Evolutionary conservation across 768 basidiomycete species (phyloP).

Genomic region (Leccinum pellstonianum): DNA sequence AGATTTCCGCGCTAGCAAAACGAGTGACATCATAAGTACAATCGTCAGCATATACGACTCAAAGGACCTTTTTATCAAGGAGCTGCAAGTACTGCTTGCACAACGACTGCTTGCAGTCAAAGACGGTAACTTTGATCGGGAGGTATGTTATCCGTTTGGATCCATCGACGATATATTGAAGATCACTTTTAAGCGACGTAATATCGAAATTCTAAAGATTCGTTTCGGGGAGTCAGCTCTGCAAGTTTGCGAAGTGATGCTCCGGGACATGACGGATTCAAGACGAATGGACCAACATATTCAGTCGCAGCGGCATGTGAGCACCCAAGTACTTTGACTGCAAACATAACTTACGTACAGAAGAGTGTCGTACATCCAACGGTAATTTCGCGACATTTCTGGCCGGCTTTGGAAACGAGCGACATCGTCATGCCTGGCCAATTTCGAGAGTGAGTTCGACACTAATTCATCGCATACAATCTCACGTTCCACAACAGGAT

Average conservation of each 20-base stretch:
- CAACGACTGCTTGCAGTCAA: constrained; percentile 78
- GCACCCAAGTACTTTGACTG: constrained; percentile 20
- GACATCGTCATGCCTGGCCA: constrained; percentile 82
- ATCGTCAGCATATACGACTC: constrained; percentile 98
- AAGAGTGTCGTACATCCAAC: constrained; percentile 81
- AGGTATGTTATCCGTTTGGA: constrained; percentile 37
- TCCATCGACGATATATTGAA: constrained; percentile 1
- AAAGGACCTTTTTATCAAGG: constrained; percentile 93
- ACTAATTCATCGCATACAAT: background rate
- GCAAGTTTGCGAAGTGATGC: constrained; percentile 97
- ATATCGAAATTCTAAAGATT: constrained; percentile 91
- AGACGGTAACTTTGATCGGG: constrained; percentile 75
- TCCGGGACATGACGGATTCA: constrained; percentile 96
- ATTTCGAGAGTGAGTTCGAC: constrained; percentile 61
- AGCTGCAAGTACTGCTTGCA: constrained; percentile 88
- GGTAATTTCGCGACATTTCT: constrained; percentile 92
- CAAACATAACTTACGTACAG: constrained; percentile 7
- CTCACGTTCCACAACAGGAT: constrained; percentile 43
- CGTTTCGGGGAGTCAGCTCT: constrained; percentile 92
- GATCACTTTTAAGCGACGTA: constrained; percentile 61
- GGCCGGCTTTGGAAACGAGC: constrained; percentile 81
- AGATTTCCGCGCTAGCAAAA: constrained; percentile 92
- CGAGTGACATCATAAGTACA: constrained; percentile 92
- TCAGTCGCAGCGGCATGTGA: constrained; percentile 67
- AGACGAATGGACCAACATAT: constrained; percentile 86